Evolutionary conservation across 75 land plant species (phyloP).

Genomic region (Pinus albicaulis): DNA sequence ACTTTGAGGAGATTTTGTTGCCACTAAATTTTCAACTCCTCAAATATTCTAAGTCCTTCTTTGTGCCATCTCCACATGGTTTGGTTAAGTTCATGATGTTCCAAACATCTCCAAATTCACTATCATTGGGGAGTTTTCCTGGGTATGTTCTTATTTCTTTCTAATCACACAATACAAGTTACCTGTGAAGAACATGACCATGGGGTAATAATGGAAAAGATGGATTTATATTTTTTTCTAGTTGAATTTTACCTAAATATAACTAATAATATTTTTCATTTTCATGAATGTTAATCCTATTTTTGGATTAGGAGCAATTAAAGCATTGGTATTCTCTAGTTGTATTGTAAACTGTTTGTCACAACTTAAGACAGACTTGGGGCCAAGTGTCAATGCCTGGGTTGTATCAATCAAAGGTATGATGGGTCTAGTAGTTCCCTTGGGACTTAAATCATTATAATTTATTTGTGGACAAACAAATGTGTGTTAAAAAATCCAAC

Average conservation of each 20-base stretch:
- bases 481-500: constrained; percentile 61
- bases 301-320: constrained; percentile 90
- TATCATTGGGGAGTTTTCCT: too few relatives aligned
- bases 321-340: constrained; percentile 92
- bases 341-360: constrained; percentile 95
- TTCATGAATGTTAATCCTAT: constrained; percentile 67
- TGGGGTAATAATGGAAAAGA: background rate
- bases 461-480: constrained; percentile 80
- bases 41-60: too few relatives aligned
- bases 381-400: constrained; percentile 98
- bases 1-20: too few relatives aligned
- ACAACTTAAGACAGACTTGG: constrained; percentile 58
- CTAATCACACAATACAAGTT: too few relatives aligned
- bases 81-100: too few relatives aligned
- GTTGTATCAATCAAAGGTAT: constrained; percentile 84
- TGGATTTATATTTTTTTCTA: background rate
- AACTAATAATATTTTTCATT: background rate
- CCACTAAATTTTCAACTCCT: too few relatives aligned
- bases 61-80: too few relatives aligned
- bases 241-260: background rate
- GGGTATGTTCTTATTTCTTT: too few relatives aligned
- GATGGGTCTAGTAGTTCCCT: constrained; percentile 87
- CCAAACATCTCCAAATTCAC: too few relatives aligned
- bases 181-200: too few relatives aligned
- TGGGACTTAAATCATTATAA: constrained; percentile 69